Conservation (phyloP, 1,284 basidiomycete species). For the Pholiota adiposa region DNA sequence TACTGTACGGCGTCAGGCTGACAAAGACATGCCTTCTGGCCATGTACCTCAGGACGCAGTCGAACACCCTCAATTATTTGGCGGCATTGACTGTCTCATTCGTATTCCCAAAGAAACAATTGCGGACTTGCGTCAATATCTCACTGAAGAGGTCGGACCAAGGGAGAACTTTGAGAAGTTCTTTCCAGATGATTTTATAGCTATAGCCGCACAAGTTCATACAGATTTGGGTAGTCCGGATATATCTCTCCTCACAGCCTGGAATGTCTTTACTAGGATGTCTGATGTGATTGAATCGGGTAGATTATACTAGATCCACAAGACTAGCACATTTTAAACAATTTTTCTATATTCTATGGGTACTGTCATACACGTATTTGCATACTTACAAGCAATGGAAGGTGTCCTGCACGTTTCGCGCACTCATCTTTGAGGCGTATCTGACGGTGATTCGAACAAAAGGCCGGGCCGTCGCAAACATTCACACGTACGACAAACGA, state of each 20-base stretch:
- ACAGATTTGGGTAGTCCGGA: neutral
- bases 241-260: neutral
- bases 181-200: neutral
- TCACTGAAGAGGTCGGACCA: neutral
- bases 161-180: neutral
- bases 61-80: conserved; percentile 1
- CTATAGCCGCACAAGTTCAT: neutral
- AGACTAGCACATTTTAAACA: too few species aligned
- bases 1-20: conserved; percentile 14
- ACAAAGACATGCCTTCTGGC: conserved; percentile 21
- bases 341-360: too few species aligned
- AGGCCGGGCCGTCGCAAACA: too few species aligned
- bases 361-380: too few species aligned
- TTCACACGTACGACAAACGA: too few species aligned
- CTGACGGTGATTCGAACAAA: too few species aligned
- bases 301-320: neutral
- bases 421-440: too few species aligned
- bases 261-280: neutral
- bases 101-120: neutral
- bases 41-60: conserved; percentile 17
- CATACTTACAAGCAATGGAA: too few species aligned
- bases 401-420: too few species aligned
- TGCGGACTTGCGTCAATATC: neutral
- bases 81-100: conserved; percentile 1
- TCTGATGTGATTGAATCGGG: neutral